Evolutionary conservation across 768 basidiomycete genomes (phyloP).

Genomic region (Mycena crocata): DNA sequence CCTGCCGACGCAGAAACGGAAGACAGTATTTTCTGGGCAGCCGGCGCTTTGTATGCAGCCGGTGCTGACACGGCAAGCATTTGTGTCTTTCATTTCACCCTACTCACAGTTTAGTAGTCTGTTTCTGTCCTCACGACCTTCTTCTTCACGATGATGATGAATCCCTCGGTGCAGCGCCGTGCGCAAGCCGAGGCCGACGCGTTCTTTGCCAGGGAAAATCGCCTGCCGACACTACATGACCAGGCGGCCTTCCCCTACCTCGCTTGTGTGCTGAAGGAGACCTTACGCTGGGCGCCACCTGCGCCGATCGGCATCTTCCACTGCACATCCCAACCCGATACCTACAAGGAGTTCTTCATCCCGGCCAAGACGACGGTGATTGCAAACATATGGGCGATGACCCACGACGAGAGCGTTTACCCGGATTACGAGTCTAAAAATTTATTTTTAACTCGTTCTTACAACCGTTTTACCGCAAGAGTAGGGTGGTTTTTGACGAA

Average conservation of each 20-base stretch:
- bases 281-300: constrained; percentile 27
- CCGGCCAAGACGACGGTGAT: constrained; percentile 28
- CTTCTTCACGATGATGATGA: constrained; percentile 32
- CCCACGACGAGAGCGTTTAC: constrained; percentile 37
- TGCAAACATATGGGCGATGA: constrained; percentile 36
- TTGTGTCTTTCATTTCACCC: not conserved
- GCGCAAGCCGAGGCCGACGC: constrained; percentile 36
- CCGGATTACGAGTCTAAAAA: too few relatives aligned
- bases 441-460: too few relatives aligned
- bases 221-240: constrained; percentile 33
- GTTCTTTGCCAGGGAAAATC: constrained; percentile 22
- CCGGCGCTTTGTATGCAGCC: constrained; percentile 22
- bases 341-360: constrained; percentile 25
- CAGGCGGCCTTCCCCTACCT: constrained; percentile 30
- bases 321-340: constrained; percentile 24
- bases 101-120: not conserved
- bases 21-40: constrained; percentile 23
- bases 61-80: constrained; percentile 23
- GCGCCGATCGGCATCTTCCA: constrained; percentile 23
- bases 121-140: constrained; percentile 22
- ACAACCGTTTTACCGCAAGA: too few relatives aligned
- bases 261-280: constrained; percentile 24
- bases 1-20: constrained; percentile 11
- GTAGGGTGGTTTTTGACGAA: too few relatives aligned
- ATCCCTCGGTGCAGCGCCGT: constrained; percentile 30